A percentile compares a stretch with the other conserved stretches of the same genome.
Evolutionary conservation across 371 early-diverging fungal species (phyloP).

Genomic region (Lichtheimia ramosa): DNA sequence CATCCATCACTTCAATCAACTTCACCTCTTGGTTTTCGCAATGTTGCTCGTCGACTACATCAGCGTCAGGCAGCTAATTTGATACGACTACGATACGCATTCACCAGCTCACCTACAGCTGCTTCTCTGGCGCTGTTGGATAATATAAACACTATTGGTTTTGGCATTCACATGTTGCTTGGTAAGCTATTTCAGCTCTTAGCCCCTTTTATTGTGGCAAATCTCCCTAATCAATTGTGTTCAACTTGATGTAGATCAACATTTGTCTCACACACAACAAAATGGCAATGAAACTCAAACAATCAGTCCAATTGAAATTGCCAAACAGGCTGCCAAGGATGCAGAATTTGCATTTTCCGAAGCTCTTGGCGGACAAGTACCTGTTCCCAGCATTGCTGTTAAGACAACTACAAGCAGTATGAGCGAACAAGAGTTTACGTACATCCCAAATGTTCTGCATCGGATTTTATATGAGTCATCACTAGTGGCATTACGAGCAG

Average conservation of each 20-base stretch:
- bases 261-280: conserved; percentile 10
- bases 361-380: conserved; percentile 15
- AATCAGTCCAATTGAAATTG: conserved; percentile 62
- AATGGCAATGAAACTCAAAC: conserved; percentile 41
- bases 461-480: conserved; percentile 70
- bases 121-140: conserved; percentile 26
- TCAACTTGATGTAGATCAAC: conserved; percentile 8
- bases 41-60: conserved; percentile 33
- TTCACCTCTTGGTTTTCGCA: conserved; percentile 45
- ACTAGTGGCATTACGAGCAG: conserved; percentile 54
- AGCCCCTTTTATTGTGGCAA: background rate
- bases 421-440: conserved; percentile 48
- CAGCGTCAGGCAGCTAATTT: conserved; percentile 37
- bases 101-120: conserved; percentile 16
- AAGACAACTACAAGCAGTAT: background rate
- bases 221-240: background rate
- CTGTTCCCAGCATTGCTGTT: conserved; percentile 16
- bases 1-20: conserved; percentile 38
- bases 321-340: conserved; percentile 62
- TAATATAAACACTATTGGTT: conserved; percentile 52
- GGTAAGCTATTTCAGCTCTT: conserved; percentile 25
- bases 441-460: conserved; percentile 66
- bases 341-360: conserved; percentile 55
- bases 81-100: conserved; percentile 44
- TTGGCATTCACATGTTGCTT: conserved; percentile 63